Evolutionary conservation across 2,329 filamentous ascomycete genomes (phyloP).

Genomic region (Monosporascus sp.): DNA sequence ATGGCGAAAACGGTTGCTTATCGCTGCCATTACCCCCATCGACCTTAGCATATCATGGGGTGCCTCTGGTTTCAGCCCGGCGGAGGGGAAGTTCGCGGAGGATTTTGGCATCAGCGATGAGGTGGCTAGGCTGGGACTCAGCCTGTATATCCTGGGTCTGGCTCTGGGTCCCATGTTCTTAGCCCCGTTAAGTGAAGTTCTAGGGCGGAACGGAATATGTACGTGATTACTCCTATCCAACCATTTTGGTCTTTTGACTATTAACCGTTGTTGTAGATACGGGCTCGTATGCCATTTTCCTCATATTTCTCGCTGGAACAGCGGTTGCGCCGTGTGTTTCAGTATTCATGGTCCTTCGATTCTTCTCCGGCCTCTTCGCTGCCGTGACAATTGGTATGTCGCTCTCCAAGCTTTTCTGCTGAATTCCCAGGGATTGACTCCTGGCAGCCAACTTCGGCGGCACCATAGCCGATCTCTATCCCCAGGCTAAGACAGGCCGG

Average conservation of each 20-base stretch:
- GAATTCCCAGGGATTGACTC: neutral
- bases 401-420: neutral
- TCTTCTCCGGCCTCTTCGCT: conserved; percentile 39
- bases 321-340: conserved; percentile 35
- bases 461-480: conserved; percentile 38
- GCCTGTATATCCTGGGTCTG: conserved; percentile 40
- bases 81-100: conserved; percentile 31
- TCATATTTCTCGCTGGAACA: conserved; percentile 36
- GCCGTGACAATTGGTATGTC: conserved; percentile 26
- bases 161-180: conserved; percentile 30
- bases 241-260: neutral
- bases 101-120: conserved; percentile 34
- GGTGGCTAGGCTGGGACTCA: conserved; percentile 37
- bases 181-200: conserved; percentile 33
- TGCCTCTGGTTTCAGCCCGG: conserved; percentile 42
- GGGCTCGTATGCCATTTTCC: conserved; percentile 34
- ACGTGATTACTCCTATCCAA: neutral
- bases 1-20: conserved; percentile 29
- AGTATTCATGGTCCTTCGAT: conserved; percentile 35
- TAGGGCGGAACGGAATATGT: conserved; percentile 34
- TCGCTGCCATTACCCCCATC: conserved; percentile 23
- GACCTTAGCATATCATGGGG: conserved; percentile 34
- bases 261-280: conserved; percentile 20
- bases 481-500: conserved; percentile 34
- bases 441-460: conserved; percentile 32